Evolutionary conservation across 2,329 filamentous ascomycete species (phyloP).

Genomic region (Aspergillus oerlinghausenensis): DNA sequence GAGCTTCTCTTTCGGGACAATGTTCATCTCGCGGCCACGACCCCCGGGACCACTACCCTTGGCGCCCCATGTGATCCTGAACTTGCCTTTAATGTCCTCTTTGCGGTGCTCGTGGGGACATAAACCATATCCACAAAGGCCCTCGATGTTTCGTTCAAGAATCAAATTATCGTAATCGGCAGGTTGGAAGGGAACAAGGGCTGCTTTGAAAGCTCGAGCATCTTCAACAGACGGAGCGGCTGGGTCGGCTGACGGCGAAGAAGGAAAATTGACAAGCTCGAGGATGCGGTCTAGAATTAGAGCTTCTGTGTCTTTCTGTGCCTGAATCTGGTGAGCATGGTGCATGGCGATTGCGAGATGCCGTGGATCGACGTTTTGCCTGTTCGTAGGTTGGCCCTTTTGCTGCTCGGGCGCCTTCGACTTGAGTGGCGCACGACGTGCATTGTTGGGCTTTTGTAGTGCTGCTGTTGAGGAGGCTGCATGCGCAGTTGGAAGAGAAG

Average conservation of each 20-base stretch:
- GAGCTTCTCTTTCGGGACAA: conserved; percentile 66
- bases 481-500: conserved; percentile 42
- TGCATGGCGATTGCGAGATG: conserved; percentile 64
- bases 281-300: conserved; percentile 70
- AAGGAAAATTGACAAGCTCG: conserved; percentile 62
- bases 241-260: conserved; percentile 48
- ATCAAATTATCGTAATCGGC: conserved; percentile 85
- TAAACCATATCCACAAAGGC: conserved; percentile 76
- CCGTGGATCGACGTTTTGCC: conserved; percentile 42
- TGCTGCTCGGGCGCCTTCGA: conserved; percentile 24
- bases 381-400: conserved; percentile 23
- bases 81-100: conserved; percentile 56
- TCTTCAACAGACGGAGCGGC: conserved; percentile 56
- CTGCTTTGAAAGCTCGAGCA: conserved; percentile 58
- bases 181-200: conserved; percentile 72
- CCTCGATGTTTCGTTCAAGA: conserved; percentile 80
- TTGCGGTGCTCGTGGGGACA: conserved; percentile 63
- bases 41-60: conserved; percentile 45
- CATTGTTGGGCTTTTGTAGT: conserved; percentile 42
- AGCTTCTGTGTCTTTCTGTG: conserved; percentile 72
- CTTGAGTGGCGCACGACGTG: conserved; percentile 15
- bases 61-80: conserved; percentile 59
- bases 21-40: conserved; percentile 53
- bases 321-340: conserved; percentile 77
- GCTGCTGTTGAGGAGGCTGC: conserved; percentile 40